Base-by-base conservation (phyloP, 1,139 yeast species). In the Pichia inconspicua region DNA sequence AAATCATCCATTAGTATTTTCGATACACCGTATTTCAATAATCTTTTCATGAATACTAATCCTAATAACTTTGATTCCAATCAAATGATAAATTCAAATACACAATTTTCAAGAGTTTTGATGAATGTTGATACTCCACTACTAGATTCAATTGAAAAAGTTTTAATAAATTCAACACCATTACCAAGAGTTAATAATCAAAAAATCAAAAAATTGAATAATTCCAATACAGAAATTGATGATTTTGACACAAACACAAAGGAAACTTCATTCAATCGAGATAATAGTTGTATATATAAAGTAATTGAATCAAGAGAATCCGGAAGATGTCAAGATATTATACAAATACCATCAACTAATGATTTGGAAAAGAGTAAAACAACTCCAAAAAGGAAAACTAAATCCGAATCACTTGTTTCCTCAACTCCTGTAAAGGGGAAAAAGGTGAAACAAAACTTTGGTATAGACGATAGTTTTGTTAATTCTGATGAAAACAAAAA, bases 61-160 rank as follows among this genome's bases (percentile, higher is more conserved):
- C 41, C 47, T 47, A 39, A 31, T 43, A 53, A 54, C 40, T 54
- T 53, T 44, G 52, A 46, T 31, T 28, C 43, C n/a, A 15, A 34
- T 15, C 37, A 34, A 47, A 41, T 28, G 32, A 39, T 38, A 35
- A 41, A 12, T 37, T 38, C 22, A 28, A 40, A 40, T 25, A 45
- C 42, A 11, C 28, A 25, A 34, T n/a, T 43, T 19, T 43, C 38
- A 49, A 47, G 50, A 55, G 46, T 55, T 49, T 43, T 46, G 46
- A 28, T 36, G 46, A 47, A n/a, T 22, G 43, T 39, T 22, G 30
- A 40, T 41, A 47, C 46, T 32, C 54, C 46, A 14, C 28, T 40
- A 19, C 42, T 38, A 15, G 44, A 37, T 61, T 44, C 57, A 61
- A 59, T 48, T 59, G 60, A 50, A 56, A 60, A 48, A 54, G 56